Conservation (phyloP, 148 eudicot species). For the Vaccinium macrocarpon region DNA sequence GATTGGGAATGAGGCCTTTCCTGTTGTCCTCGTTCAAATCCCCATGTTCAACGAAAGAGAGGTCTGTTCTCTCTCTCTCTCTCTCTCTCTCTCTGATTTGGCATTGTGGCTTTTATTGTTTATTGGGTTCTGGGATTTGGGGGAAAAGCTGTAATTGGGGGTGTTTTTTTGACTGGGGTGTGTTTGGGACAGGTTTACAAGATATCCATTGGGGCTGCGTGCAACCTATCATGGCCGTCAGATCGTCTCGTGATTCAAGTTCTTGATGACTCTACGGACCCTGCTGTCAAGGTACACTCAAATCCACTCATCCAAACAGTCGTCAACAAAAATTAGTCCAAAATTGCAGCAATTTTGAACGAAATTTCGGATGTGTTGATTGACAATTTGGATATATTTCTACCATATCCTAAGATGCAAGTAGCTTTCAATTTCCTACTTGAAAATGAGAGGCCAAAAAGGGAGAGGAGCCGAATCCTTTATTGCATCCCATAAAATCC, state of each 20-base stretch:
- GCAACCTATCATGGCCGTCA: slow-evolving; percentile 36
- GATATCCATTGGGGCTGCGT: slow-evolving; percentile 35
- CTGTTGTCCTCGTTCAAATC: slow-evolving; percentile 63
- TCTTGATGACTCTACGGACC: slow-evolving; percentile 37
- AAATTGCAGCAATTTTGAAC: background rate
- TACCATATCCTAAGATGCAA: background rate
- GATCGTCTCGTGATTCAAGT: slow-evolving; percentile 34
- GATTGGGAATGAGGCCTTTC: slow-evolving; percentile 46
- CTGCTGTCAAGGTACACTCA: slow-evolving; percentile 25
- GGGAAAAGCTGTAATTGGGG: slow-evolving; percentile 12
- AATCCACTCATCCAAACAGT: background rate
- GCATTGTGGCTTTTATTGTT: background rate
- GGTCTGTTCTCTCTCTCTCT: slow-evolving; percentile 28
- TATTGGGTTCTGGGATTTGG: background rate
- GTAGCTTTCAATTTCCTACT: too few relatives aligned
- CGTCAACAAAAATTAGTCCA: background rate
- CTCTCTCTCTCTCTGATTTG: background rate
- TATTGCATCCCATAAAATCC: background rate
- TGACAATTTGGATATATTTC: background rate
- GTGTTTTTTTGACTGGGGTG: background rate
- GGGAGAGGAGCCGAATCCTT: background rate
- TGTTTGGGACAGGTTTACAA: slow-evolving; percentile 18
- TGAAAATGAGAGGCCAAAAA: background rate
- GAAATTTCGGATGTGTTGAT: too few relatives aligned
- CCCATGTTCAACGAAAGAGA: slow-evolving; percentile 75